These are phyloP conservation scores for Castanopsis chinensis DNA, from an alignment of 306 rosid genomes.

Conservation along the genomic window DNA sequence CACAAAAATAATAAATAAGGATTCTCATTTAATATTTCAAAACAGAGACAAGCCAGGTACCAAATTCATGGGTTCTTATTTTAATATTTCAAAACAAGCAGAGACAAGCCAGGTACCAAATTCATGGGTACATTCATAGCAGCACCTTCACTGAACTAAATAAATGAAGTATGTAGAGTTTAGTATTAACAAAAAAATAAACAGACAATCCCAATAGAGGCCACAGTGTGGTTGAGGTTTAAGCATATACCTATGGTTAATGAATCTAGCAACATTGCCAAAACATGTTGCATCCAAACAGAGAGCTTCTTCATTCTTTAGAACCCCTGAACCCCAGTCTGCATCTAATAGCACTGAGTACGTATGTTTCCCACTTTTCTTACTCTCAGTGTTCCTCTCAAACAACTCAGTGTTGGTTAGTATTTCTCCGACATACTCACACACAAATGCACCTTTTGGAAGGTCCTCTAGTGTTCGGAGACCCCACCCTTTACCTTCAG, in stretches of 20 bases:
- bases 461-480: conserved; percentile 82
- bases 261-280: conserved; percentile 87
- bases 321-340: conserved; percentile 57
- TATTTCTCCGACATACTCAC: conserved; percentile 88
- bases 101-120: too few relatives aligned
- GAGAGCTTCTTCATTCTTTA: conserved; percentile 67
- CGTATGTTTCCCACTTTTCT: conserved; percentile 45
- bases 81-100: too few relatives aligned
- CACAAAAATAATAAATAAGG: neutral
- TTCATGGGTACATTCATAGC: too few relatives aligned
- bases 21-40: neutral
- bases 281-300: conserved; percentile 83
- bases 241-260: conserved; percentile 77
- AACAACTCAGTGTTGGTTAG: conserved; percentile 61
- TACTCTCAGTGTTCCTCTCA: conserved; percentile 50
- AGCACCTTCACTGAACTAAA: too few relatives aligned
- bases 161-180: neutral
- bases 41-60: too few relatives aligned
- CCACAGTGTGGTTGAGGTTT: conserved; percentile 3
- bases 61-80: too few relatives aligned
- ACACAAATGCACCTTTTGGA: conserved; percentile 89
- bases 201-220: neutral
- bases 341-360: conserved; percentile 43
- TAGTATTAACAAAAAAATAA: neutral
- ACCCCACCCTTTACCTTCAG: conserved; percentile 95